Base-by-base conservation (phyloP, 2,329 filamentous ascomycete genomes). In the Sarocladium strictum region DNA sequence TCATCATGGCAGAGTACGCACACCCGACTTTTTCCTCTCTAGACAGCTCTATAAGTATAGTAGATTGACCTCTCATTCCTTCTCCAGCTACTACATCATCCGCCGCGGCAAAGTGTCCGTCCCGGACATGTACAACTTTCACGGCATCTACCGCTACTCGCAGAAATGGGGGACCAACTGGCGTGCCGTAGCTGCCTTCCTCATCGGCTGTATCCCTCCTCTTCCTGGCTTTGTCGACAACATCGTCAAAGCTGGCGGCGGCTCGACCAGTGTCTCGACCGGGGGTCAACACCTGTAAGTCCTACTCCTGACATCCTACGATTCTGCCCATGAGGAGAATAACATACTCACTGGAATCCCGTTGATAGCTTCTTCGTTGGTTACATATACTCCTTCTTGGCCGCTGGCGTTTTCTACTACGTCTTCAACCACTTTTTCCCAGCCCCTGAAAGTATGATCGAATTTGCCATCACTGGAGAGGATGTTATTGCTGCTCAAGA, bases 1-100 rank as follows among this genome's bases (percentile, higher is more conserved):
- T n/a, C n/a, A n/a, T n/a, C n/a, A n/a, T n/a, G n/a, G n/a, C 41
- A 26, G 17, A 45, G 41, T 23, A 26, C 41, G 21, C 17, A 45
- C 21, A 45, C 41, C 21, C 41, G 17, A 23, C 21, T 21, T 45
- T n/a, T 45, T 23, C 7, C 21, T 45, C 21, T 9, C 41, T 6
- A 45, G 21, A 45, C 15, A 26, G 17, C 26, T 45, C 21, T 11
- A 26, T 26, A 23, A 45, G 21, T 26, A 45, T 4, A 11, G 41
- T 45, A 45, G 9, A 26, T 23, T 23, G 23, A 23, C 9, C 14
- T 49, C n/a, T 23, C 3, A 32, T 11, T 49, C 43, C 69, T n/a
- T n/a, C n/a, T n/a, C 69, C 14, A 83, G 86, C 59, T 86, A 79
- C 62, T 85, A 81, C 79, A 62, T 83, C 47, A 65, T 85, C 67